A percentile compares a stretch with the other conserved stretches of the same genome.
These are phyloP conservation scores for Aspergillus hancockii DNA, from an alignment of 495 filamentous ascomycete genomes.

Conservation along the genomic window DNA sequence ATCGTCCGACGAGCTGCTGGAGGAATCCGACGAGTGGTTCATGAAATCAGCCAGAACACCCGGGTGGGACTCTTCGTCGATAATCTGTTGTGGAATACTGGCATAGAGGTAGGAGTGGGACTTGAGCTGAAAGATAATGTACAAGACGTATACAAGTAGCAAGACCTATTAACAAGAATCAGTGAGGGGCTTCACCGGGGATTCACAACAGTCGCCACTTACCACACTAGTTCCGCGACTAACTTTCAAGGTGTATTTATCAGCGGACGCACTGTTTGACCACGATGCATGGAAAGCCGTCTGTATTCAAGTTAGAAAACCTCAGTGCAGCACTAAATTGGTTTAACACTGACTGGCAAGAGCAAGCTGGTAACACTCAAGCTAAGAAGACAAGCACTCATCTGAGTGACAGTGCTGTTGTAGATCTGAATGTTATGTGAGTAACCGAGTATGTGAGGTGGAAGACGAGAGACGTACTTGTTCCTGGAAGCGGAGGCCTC, in stretches of 20 bases:
- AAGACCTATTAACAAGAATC: slow-evolving; percentile 53
- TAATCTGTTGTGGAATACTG: slow-evolving; percentile 83
- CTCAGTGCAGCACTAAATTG: not conserved
- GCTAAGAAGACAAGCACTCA: slow-evolving; percentile 90
- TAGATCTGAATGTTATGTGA: slow-evolving; percentile 61
- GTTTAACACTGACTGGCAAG: slow-evolving; percentile 56
- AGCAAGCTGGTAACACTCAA: slow-evolving; percentile 85
- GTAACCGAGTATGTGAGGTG: not conserved
- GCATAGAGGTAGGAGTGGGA: slow-evolving; percentile 90
- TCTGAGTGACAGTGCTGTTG: slow-evolving; percentile 92
- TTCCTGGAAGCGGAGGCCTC: slow-evolving; percentile 84
- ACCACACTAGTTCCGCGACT: slow-evolving; percentile 90
- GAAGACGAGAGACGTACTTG: slow-evolving; percentile 54
- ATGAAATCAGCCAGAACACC: slow-evolving; percentile 81
- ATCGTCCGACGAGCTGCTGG: slow-evolving; percentile 62
- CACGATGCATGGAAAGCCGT: slow-evolving; percentile 93
- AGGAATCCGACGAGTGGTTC: slow-evolving; percentile 66
- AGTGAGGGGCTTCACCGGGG: not conserved
- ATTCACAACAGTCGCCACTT: slow-evolving; percentile 25
- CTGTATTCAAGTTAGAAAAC: slow-evolving; percentile 28
- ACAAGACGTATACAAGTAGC: slow-evolving; percentile 79
- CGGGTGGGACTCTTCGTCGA: slow-evolving; percentile 84
- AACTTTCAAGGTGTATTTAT: slow-evolving; percentile 71
- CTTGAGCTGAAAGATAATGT: slow-evolving; percentile 88
- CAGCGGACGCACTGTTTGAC: slow-evolving; percentile 59